phyloP scores from a whole-genome alignment of 306 rosid genomes.

The Castanea crenata region DNA sequence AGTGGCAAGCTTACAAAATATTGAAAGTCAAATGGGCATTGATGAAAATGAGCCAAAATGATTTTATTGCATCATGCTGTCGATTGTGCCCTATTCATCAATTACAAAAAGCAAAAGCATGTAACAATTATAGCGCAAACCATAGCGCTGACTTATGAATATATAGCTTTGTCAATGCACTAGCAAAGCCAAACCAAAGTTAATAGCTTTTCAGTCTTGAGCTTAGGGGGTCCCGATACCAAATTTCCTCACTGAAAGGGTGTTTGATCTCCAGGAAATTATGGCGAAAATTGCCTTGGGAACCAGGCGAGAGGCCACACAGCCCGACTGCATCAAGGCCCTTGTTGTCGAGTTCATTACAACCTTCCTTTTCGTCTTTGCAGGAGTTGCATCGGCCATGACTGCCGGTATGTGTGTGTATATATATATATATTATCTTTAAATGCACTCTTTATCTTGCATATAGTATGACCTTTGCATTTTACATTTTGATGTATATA shows the following conservation, averaged over 20 bases:
- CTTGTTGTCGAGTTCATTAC: conserved; percentile 73
- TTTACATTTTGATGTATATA: too few species aligned
- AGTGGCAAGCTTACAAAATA: background rate
- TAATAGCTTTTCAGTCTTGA: background rate
- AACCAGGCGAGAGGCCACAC: conserved; percentile 47
- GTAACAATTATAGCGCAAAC: background rate
- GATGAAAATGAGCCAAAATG: background rate
- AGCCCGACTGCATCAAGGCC: conserved; percentile 71
- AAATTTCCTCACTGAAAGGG: background rate
- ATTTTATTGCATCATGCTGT: background rate
- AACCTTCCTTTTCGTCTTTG: conserved; percentile 85
- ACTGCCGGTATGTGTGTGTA: conserved; percentile 43
- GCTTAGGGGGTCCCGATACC: background rate
- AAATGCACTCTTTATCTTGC: too few species aligned
- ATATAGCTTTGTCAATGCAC: background rate
- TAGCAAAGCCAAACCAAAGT: background rate
- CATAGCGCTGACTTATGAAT: background rate
- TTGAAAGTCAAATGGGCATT: background rate
- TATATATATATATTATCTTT: background rate
- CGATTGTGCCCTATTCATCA: background rate
- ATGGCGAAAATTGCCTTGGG: conserved; percentile 81
- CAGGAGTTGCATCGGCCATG: conserved; percentile 83
- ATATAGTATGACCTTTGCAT: too few species aligned
- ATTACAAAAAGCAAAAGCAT: background rate
- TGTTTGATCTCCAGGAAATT: background rate